Evolutionary conservation across 129 eudicot genomes (phyloP).

Genomic region (Flaveria sonorensis): DNA sequence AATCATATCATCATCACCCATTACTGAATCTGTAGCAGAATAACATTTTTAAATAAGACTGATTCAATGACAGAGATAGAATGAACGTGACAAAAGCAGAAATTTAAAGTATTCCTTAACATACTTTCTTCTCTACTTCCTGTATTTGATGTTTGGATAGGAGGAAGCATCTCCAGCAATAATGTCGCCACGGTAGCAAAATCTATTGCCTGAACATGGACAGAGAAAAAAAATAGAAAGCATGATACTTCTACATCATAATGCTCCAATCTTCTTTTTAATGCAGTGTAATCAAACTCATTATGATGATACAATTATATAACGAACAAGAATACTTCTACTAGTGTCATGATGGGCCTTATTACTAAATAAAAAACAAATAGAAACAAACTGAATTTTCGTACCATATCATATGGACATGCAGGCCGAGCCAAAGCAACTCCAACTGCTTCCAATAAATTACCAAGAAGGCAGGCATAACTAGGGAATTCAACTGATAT

Average conservation of each 20-base stretch:
- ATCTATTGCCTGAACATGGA: slow-evolving; percentile 70
- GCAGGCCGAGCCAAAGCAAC: slow-evolving; percentile 66
- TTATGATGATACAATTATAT: neutral
- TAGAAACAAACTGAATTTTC: slow-evolving; percentile 42
- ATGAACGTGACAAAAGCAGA: neutral
- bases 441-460: slow-evolving; percentile 73
- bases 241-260: slow-evolving; percentile 14
- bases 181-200: slow-evolving; percentile 75
- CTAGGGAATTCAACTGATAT: slow-evolving; percentile 77
- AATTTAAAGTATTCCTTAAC: slow-evolving; percentile 18
- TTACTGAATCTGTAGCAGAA: slow-evolving; percentile 40
- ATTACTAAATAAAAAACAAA: neutral
- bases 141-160: slow-evolving; percentile 53
- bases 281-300: neutral
- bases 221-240: slow-evolving; percentile 24
- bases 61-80: slow-evolving; percentile 1
- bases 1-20: slow-evolving; percentile 80
- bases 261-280: neutral
- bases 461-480: slow-evolving; percentile 94
- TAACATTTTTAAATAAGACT: slow-evolving; percentile 20
- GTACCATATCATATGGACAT: slow-evolving; percentile 71
- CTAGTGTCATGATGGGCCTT: neutral
- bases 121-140: slow-evolving; percentile 59
- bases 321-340: neutral
- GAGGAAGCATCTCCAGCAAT: slow-evolving; percentile 86